Percentiles rank a stretch among this genome's conserved stretches.
phyloP scores from a whole-genome alignment of 2,329 filamentous ascomycete species.

The Leptoxyphium fumago region DNA sequence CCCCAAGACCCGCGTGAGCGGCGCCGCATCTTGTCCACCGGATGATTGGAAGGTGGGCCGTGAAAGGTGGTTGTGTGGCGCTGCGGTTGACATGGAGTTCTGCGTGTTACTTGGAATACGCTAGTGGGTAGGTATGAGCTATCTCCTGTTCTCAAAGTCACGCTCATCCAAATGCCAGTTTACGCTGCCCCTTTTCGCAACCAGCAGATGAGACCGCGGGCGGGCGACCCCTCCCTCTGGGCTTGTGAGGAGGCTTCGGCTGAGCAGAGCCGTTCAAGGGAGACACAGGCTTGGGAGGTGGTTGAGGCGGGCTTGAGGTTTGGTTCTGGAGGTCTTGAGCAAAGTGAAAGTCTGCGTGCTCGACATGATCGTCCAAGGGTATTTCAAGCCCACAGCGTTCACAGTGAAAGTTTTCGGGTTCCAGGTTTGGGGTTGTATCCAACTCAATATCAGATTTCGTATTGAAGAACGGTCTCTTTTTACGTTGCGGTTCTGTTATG shows the following conservation, averaged over 20 bases:
- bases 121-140: too few species aligned
- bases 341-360: constrained; percentile 89
- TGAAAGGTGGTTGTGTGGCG: too few species aligned
- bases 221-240: constrained; percentile 23
- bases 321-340: constrained; percentile 69
- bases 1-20: too few species aligned
- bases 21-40: too few species aligned
- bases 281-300: constrained; percentile 10
- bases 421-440: background rate
- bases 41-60: too few species aligned
- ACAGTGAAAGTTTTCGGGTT: constrained; percentile 37
- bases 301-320: constrained; percentile 27
- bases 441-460: background rate
- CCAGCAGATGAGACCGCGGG: constrained; percentile 13
- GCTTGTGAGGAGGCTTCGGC: constrained; percentile 4
- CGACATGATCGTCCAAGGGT: constrained; percentile 44
- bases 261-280: constrained; percentile 3
- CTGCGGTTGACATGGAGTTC: too few species aligned
- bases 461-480: background rate
- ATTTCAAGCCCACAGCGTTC: constrained; percentile 49
- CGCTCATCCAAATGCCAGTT: constrained; percentile 26
- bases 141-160: too few species aligned
- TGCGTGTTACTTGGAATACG: too few species aligned
- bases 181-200: constrained; percentile 30
- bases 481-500: too few species aligned